phyloP scores from a whole-genome alignment of 352 stramenopile genomes.

The Pythium sukuiense region DNA sequence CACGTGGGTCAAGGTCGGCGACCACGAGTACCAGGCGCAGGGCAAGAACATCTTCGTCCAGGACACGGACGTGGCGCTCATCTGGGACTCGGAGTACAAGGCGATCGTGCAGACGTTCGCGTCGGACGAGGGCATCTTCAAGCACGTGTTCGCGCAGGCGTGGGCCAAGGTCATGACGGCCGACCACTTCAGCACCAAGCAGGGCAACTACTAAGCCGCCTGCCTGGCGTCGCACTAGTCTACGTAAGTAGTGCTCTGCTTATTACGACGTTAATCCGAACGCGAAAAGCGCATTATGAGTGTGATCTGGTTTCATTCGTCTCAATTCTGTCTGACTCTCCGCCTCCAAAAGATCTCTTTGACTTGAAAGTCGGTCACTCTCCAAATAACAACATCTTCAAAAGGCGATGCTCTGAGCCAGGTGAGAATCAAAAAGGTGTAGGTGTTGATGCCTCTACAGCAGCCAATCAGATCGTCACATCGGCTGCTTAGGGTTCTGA shows the following conservation, averaged over 20 bases:
- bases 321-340: not conserved
- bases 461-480: not conserved
- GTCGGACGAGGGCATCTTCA: slow-evolving; percentile 86
- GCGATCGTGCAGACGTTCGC: slow-evolving; percentile 91
- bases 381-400: not conserved
- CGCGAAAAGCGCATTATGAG: not conserved
- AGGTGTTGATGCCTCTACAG: not conserved
- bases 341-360: not conserved
- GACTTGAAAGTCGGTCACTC: not conserved
- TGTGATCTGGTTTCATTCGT: not conserved
- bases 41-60: slow-evolving; percentile 91
- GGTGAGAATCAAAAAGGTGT: not conserved
- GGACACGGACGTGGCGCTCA: slow-evolving; percentile 86
- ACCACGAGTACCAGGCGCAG: slow-evolving; percentile 80
- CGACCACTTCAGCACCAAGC: slow-evolving; percentile 32
- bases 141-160: slow-evolving; percentile 50
- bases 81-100: slow-evolving; percentile 86
- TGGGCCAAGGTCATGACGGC: slow-evolving; percentile 37
- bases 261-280: no score
- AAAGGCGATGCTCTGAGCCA: not conserved
- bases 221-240: no score
- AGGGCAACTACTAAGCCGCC: slow-evolving; percentile 33
- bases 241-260: no score
- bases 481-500: slow-evolving; percentile 17
- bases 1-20: slow-evolving; percentile 81